Evolutionary conservation across 371 early-diverging fungal genomes (phyloP).

Genomic region (Circinella umbellata): DNA sequence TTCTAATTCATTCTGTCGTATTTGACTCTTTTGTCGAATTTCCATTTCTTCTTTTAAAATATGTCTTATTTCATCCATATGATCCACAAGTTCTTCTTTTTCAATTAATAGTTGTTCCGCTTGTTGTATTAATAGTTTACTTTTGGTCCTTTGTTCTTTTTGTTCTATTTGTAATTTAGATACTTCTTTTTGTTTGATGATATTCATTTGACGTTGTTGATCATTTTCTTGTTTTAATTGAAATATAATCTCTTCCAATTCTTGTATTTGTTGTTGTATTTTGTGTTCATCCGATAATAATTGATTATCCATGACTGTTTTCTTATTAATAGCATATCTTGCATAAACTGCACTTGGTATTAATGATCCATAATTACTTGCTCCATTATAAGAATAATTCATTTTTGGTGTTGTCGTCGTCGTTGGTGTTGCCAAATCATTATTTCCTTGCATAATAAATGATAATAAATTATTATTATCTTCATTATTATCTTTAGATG

Average conservation of each 20-base stretch:
- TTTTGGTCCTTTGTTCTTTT: background rate
- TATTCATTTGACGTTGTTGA: background rate
- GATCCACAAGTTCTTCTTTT: background rate
- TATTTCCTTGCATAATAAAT: too few relatives aligned
- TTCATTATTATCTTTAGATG: too few relatives aligned
- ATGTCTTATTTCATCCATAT: background rate
- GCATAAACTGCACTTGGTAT: background rate
- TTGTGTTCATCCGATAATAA: background rate
- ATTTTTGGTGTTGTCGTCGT: too few relatives aligned
- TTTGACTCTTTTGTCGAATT: background rate
- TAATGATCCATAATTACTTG: background rate
- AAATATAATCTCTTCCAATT: background rate
- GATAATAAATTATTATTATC: too few relatives aligned
- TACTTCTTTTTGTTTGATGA: background rate
- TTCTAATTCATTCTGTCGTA: background rate
- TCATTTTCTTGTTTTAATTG: background rate
- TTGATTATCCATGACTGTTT: background rate
- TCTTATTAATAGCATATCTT: background rate
- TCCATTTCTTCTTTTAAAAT: background rate
- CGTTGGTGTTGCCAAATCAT: too few relatives aligned
- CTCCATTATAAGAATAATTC: background rate
- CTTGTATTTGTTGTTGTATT: background rate
- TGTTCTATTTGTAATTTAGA: background rate
- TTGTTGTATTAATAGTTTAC: background rate
- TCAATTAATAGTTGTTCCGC: background rate